Evolutionary conservation across 2,329 filamentous ascomycete species (phyloP).

Genomic region (Cryphonectria parasitica): DNA sequence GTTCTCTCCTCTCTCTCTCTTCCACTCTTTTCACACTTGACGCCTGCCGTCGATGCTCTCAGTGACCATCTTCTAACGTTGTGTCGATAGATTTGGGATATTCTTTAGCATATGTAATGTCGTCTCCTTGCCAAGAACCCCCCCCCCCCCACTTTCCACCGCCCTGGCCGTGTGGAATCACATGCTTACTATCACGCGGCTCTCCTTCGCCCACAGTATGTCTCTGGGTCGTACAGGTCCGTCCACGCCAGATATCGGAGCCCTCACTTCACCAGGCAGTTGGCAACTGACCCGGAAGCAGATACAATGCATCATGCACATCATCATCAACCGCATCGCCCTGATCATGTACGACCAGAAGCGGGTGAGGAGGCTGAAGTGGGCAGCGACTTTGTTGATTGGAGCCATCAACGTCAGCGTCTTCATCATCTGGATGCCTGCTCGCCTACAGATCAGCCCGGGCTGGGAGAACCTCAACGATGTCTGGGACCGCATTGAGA

Average conservation of each 20-base stretch:
- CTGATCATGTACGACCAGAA: slow-evolving; percentile 47
- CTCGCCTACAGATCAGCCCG: slow-evolving; percentile 46
- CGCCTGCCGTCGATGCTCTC: not conserved
- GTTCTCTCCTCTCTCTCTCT: slow-evolving; percentile 21
- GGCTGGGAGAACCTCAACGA: slow-evolving; percentile 47
- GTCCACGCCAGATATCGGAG: not conserved
- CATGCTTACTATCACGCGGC: not conserved
- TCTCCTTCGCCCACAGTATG: slow-evolving; percentile 17
- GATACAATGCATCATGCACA: slow-evolving; percentile 54
- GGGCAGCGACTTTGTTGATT: slow-evolving; percentile 44
- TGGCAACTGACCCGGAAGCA: slow-evolving; percentile 26
- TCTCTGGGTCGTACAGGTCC: slow-evolving; percentile 38
- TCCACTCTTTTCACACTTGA: not conserved
- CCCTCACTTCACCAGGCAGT: not conserved
- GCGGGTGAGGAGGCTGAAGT: slow-evolving; percentile 44
- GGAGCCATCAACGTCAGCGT: slow-evolving; percentile 52
- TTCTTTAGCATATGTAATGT: slow-evolving; percentile 32
- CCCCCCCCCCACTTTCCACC: no score
- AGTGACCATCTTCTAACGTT: not conserved
- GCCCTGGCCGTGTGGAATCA: not conserved
- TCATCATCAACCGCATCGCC: slow-evolving; percentile 54
- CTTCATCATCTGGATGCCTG: slow-evolving; percentile 55
- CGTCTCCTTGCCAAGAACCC: slow-evolving; percentile 3
- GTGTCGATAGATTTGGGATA: slow-evolving; percentile 35
- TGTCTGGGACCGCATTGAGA: slow-evolving; percentile 55